These are phyloP conservation scores for Pelagomonas calceolata DNA, from an alignment of 108 stramenopile species.

Conservation along the genomic window DNA sequence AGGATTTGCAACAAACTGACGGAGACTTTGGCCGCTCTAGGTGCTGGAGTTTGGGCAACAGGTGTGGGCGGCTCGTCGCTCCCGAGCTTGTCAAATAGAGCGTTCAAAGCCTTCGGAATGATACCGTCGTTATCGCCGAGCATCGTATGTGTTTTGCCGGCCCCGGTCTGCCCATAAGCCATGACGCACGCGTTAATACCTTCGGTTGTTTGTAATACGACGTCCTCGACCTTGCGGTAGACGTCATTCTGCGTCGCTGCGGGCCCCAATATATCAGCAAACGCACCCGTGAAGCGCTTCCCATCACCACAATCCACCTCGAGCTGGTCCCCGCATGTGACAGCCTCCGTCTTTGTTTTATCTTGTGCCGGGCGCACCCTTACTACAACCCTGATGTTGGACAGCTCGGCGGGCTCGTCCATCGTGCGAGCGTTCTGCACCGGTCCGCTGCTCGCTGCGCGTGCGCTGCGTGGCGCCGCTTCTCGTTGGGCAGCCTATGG, in stretches of 20 bases:
- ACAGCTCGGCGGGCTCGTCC: no score
- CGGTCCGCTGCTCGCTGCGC: no score
- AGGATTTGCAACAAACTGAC: conserved; percentile 44
- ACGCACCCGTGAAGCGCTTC: background rate
- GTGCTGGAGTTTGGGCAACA: no score
- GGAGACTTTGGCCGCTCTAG: conserved; percentile 16
- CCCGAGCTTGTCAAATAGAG: background rate
- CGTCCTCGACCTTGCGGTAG: background rate
- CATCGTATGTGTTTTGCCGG: background rate
- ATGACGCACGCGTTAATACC: background rate
- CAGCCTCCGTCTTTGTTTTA: background rate
- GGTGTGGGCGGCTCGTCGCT: no score
- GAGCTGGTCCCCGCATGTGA: background rate
- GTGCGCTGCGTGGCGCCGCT: no score
- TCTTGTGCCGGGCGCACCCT: background rate
- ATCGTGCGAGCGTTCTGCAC: no score
- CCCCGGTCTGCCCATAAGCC: background rate
- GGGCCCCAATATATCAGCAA: background rate
- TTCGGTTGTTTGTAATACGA: background rate
- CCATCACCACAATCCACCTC: background rate
- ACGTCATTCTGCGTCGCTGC: background rate
- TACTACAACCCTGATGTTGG: background rate
- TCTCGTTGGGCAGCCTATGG: no score
- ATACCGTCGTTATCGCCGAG: background rate
- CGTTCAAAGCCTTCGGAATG: background rate